Percentiles rank a stretch among this genome's conserved stretches.
phyloP scores from a whole-genome alignment of 1,139 yeast species.

The Hyphopichia fennica region DNA sequence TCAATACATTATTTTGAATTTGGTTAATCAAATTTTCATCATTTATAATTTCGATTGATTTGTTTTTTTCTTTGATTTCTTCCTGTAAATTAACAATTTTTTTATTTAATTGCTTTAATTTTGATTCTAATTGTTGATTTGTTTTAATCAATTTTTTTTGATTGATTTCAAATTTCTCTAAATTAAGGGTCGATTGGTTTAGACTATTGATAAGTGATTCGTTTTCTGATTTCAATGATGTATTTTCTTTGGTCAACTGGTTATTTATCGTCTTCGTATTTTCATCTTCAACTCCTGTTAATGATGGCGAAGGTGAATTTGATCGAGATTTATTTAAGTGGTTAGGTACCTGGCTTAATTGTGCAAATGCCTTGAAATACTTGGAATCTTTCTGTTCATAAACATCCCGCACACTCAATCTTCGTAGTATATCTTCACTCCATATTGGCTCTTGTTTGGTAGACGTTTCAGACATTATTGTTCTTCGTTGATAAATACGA shows the following conservation, averaged over 20 bases:
- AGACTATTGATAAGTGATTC: constrained; percentile 20
- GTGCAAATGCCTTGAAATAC: constrained; percentile 35
- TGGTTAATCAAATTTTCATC: constrained; percentile 71
- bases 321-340: background rate
- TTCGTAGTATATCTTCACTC: constrained; percentile 24
- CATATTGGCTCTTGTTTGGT: constrained; percentile 11
- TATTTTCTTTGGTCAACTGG: background rate
- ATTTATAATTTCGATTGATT: constrained; percentile 59
- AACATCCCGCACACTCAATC: constrained; percentile 30
- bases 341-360: constrained; percentile 15
- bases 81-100: constrained; percentile 38
- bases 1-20: constrained; percentile 67
- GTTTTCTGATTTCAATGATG: constrained; percentile 9
- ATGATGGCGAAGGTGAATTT: constrained; percentile 16
- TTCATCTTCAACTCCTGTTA: constrained; percentile 1
- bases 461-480: background rate
- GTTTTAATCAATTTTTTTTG: constrained; percentile 11
- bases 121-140: constrained; percentile 21
- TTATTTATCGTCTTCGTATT: constrained; percentile 3
- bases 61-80: constrained; percentile 53
- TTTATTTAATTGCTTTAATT: constrained; percentile 21
- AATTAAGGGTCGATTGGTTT: constrained; percentile 23
- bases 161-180: constrained; percentile 21
- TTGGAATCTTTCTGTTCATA: constrained; percentile 32
- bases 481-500: background rate